Conservation (phyloP, 495 filamentous ascomycete species). For the Aspergillus saccharolyticus region DNA sequence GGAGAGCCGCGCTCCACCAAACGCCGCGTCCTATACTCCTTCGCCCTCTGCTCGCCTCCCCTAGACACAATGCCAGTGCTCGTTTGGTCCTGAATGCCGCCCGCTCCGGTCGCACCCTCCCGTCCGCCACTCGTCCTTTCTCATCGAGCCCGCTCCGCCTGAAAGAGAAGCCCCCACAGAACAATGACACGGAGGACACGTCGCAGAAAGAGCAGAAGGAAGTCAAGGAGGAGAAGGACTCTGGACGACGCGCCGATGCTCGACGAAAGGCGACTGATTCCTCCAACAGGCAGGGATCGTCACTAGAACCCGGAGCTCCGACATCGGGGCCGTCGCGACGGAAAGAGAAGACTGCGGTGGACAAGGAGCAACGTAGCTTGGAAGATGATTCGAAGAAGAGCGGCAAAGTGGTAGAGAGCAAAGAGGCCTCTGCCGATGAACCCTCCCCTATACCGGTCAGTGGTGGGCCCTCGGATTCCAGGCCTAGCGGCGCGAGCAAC, state of each 20-base stretch:
- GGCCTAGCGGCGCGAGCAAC: slow-evolving; percentile 43
- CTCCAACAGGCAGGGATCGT: slow-evolving; percentile 27
- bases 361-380: slow-evolving; percentile 37
- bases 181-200: slow-evolving; percentile 34
- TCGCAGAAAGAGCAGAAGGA: slow-evolving; percentile 32
- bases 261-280: slow-evolving; percentile 36
- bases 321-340: slow-evolving; percentile 31
- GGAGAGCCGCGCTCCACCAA: slow-evolving; percentile 51
- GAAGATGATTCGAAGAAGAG: slow-evolving; percentile 42
- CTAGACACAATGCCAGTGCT: slow-evolving; percentile 38
- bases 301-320: slow-evolving; percentile 27
- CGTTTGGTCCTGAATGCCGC: slow-evolving; percentile 28
- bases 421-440: slow-evolving; percentile 35
- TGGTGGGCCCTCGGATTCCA: slow-evolving; percentile 38
- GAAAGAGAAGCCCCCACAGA: slow-evolving; percentile 41
- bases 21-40: slow-evolving; percentile 36
- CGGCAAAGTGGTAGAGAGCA: slow-evolving; percentile 32
- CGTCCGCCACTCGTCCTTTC: slow-evolving; percentile 34
- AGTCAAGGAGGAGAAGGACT: slow-evolving; percentile 30
- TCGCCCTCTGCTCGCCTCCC: slow-evolving; percentile 27
- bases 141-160: slow-evolving; percentile 37
- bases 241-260: slow-evolving; percentile 25
- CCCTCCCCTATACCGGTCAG: slow-evolving; percentile 47
- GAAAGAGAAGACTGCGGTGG: slow-evolving; percentile 34
- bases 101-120: slow-evolving; percentile 26